Evolutionary conservation across 257 asterid species (phyloP).

Genomic region (Fraxinus excelsior): DNA sequence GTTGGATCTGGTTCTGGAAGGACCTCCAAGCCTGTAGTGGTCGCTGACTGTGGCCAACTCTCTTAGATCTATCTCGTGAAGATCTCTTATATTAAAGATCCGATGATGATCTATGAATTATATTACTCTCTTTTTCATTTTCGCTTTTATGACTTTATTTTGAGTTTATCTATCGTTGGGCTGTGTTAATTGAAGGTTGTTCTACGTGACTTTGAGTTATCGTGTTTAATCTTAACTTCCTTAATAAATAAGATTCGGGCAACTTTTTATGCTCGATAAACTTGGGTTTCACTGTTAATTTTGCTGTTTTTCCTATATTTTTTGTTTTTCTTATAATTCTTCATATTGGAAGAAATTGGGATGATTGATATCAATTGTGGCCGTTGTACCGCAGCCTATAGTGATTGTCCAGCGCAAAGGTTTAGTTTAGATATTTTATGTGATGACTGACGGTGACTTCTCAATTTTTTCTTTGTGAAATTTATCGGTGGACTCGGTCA

Average conservation of each 20-base stretch:
- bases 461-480: background rate
- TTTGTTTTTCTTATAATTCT: background rate
- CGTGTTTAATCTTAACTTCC: background rate
- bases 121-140: background rate
- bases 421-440: no score
- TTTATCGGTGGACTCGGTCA: background rate
- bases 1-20: conserved; percentile 50
- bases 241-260: background rate
- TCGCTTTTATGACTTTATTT: background rate
- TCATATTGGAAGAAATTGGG: background rate
- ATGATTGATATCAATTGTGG: background rate
- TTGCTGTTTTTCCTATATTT: background rate
- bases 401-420: background rate
- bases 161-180: background rate
- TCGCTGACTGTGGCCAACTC: conserved; percentile 64
- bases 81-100: background rate
- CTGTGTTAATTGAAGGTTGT: background rate
- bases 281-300: background rate
- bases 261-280: background rate
- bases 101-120: conserved; percentile 6
- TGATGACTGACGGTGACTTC: background rate
- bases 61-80: conserved; percentile 28
- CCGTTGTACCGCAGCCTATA: background rate
- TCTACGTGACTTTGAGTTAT: background rate
- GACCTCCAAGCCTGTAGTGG: conserved; percentile 44